Base-by-base conservation (phyloP, 495 filamentous ascomycete genomes). In the Trichocladium antarcticum region DNA sequence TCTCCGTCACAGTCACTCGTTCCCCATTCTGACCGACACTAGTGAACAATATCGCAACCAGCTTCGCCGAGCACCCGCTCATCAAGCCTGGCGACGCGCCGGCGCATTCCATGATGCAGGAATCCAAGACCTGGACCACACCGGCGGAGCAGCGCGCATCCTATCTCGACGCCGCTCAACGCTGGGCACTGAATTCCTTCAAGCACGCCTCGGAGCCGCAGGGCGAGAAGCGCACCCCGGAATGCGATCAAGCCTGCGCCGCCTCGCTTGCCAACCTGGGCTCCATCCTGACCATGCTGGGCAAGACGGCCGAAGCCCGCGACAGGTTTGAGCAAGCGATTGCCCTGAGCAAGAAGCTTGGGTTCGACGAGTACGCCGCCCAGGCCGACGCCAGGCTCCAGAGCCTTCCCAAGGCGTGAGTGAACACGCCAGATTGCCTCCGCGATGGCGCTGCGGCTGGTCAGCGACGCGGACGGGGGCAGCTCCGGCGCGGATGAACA, bases 181-280 rank as follows among this genome's bases (percentile, higher is more conserved):
- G 75, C 35, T 95, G 89, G 89, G 85, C 85, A 0, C 59, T 75
- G 12, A 89, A 86, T 59, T 78, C 89, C n/a, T 58, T 87, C 9
- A 70, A 73, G 19, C 68, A 84, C 28, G 75, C 78, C 1, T 67
- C 58, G 15, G 67, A 67, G 28, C 60, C 70, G 11, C 56, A 58
- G 12, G 68, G 65, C 16, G 69, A 72, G 6, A 58, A 81, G n/a
- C 69, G 84, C 38, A 87, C 80, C 5, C 74, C 81, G 27, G 85
- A 93, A 59, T 97, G 92, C 60, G 87, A 94, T 67, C 55, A 80
- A n/a, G 84, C 79, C 12, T 96, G 92, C 61, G 84, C 82, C 0
- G 81, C 78, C 9, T 85, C 90, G n/a, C 82, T 81, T 35, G 80
- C 85, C 62, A 95, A 94, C 64, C 73, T 96, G 38, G 92, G 81